Percentiles rank a stretch among this genome's conserved stretches.
Evolutionary conservation across 2,329 filamentous ascomycete genomes (phyloP).

Genomic region (Didymella arachidicola): DNA sequence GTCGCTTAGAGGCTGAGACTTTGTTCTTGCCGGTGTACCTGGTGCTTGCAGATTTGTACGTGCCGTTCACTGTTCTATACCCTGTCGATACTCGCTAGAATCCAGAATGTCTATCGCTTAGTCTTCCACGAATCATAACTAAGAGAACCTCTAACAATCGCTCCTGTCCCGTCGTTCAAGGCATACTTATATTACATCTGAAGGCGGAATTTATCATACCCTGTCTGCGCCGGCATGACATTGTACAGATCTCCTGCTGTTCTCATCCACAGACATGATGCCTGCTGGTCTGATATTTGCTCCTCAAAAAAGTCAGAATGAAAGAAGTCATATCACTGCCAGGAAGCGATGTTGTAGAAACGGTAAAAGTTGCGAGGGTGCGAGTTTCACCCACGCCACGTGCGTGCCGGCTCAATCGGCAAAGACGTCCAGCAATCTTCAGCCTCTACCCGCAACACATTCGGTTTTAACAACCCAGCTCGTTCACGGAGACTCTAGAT

Average conservation of each 20-base stretch:
- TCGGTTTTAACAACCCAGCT: slow-evolving; percentile 11
- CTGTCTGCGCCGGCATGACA: not conserved
- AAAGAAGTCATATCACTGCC: not conserved
- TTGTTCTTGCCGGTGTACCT: not conserved
- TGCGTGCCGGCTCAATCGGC: slow-evolving; percentile 10
- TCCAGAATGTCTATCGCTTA: not conserved
- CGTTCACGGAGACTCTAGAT: slow-evolving; percentile 10
- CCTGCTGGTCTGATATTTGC: not conserved
- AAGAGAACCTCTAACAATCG: not conserved
- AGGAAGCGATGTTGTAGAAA: not conserved
- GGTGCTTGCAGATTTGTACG: not conserved
- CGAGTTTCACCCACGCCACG: not conserved
- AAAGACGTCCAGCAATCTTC: not conserved
- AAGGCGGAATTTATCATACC: not conserved
- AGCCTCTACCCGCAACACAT: slow-evolving; percentile 2
- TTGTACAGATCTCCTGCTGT: too few species aligned
- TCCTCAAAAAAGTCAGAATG: not conserved
- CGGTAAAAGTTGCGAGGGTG: not conserved
- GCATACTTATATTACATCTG: not conserved
- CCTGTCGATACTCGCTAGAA: not conserved
- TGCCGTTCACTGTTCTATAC: slow-evolving; percentile 16
- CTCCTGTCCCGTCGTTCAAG: not conserved
- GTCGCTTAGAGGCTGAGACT: slow-evolving; percentile 2
- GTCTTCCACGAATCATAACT: not conserved
- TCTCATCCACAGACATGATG: too few species aligned